Base-by-base conservation (phyloP, 306 rosid species). In the Oxytropis ochrocephala region DNA sequence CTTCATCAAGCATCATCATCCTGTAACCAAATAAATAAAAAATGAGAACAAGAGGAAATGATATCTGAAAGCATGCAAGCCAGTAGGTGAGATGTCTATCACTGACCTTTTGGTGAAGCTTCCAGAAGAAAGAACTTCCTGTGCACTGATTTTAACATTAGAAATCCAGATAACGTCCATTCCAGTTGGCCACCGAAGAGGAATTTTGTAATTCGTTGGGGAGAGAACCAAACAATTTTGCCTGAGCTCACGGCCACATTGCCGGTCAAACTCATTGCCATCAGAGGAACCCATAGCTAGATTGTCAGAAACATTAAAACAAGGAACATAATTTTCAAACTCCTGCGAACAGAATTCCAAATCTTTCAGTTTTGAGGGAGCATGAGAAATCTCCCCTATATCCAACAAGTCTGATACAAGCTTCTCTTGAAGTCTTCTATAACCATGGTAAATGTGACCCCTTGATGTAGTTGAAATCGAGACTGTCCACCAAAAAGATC, bases 1-100 rank as follows among this genome's bases (percentile, higher is more conserved):
- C 99, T 54, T 95, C 95, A 58, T 95, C 96, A 43, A 95, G 80
- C 99, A 95, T 91, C 99, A 95, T 95, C 99, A 95, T 91, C 87
- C 99, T 95, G 76, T 48, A 72, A 80, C 73, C 56, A 72, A 21
- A 78, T 11, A 54, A n/a, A n/a, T n/a, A 57, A 50, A 53, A 13
- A 64, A 71, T 36, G 19, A 67, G 64, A 54, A 39, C 30, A 75
- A 33, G 24, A 57, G 44, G 39, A 69, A 65, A 64, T 30, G 7
- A 49, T 49, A 70, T 63, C 60, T 68, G 65, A 51, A 70, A 35
- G 24, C 29, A 64, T 67, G 53, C 13, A 29, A 29, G 50, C 18
- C 57, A 41, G 13, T 42, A 17, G 47, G 30, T 48, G 39, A 70
- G 47, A 69, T 18, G 29, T 53, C 59, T 63, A 55, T 48, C n/a